phyloP scores from a whole-genome alignment of 2,329 filamentous ascomycete genomes.

The Exophiala mesophila region DNA sequence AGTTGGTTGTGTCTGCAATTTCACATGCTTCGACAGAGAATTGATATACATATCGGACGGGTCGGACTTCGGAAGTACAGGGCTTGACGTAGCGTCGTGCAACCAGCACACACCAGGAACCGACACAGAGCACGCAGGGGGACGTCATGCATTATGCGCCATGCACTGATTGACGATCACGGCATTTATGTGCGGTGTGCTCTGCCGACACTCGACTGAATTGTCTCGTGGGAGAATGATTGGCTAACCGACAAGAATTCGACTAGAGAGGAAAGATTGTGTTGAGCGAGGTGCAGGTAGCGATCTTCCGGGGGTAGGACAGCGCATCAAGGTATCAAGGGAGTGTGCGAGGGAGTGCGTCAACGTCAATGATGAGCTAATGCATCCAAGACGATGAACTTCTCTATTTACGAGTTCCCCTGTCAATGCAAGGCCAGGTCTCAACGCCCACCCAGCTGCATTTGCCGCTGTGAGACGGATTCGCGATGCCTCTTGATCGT shows the following conservation, averaged over 20 bases:
- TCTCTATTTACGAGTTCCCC: no score
- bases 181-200: not conserved
- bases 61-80: no score
- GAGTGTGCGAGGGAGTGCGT: not conserved
- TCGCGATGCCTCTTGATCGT: no score
- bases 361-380: not conserved
- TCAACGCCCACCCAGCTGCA: no score
- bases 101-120: no score
- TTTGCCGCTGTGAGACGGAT: no score
- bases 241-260: not conserved
- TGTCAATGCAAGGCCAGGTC: no score
- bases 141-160: not conserved
- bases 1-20: no score
- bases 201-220: not conserved
- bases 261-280: not conserved
- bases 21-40: no score
- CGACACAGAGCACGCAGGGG: no score
- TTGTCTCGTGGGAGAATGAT: conserved; percentile 1
- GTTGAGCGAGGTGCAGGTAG: not conserved
- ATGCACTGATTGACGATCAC: not conserved
- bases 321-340: not conserved
- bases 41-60: no score
- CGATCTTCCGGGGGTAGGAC: not conserved
- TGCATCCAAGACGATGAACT: not conserved
- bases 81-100: no score